These are phyloP conservation scores for Angophora floribunda DNA, from an alignment of 345 rosid genomes.

Conservation along the genomic window DNA sequence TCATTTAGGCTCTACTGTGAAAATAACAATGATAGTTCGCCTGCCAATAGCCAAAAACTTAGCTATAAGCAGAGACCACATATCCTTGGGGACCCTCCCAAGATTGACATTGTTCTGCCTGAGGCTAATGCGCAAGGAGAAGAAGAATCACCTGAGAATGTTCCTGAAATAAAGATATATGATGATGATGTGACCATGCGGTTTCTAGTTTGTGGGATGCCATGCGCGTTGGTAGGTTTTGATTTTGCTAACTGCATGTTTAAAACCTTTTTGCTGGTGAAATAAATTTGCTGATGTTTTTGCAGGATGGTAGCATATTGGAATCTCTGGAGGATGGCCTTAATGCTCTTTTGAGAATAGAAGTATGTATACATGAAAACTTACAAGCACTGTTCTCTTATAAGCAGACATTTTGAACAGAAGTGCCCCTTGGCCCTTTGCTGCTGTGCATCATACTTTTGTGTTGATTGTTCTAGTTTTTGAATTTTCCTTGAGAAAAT, in stretches of 20 bases:
- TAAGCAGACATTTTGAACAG: neutral
- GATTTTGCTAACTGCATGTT: neutral
- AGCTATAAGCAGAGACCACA: conserved; percentile 47
- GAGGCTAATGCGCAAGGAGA: conserved; percentile 62
- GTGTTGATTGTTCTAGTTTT: neutral
- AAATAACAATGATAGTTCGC: conserved; percentile 14
- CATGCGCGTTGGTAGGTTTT: conserved; percentile 50
- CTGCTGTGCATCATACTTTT: neutral
- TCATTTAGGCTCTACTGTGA: conserved; percentile 77
- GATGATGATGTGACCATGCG: conserved; percentile 85
- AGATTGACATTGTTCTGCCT: conserved; percentile 55
- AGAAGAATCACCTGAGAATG: conserved; percentile 59
- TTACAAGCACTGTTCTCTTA: neutral
- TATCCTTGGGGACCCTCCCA: conserved; percentile 91
- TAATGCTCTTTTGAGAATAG: conserved; percentile 86
- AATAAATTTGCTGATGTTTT: conserved; percentile 5
- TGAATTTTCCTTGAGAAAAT: neutral
- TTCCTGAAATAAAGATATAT: conserved; percentile 85
- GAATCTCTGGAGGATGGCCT: conserved; percentile 87
- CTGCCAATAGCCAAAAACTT: conserved; percentile 34
- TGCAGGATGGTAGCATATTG: conserved; percentile 61
- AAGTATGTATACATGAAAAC: conserved; percentile 46
- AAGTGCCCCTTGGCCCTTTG: neutral
- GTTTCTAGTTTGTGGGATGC: conserved; percentile 85
- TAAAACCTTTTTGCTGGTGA: neutral